Evolutionary conservation across 106 monocot genomes (phyloP), one percentile per base, ranked within the genome.

Genomic region (Iris macrosiphon): DNA sequence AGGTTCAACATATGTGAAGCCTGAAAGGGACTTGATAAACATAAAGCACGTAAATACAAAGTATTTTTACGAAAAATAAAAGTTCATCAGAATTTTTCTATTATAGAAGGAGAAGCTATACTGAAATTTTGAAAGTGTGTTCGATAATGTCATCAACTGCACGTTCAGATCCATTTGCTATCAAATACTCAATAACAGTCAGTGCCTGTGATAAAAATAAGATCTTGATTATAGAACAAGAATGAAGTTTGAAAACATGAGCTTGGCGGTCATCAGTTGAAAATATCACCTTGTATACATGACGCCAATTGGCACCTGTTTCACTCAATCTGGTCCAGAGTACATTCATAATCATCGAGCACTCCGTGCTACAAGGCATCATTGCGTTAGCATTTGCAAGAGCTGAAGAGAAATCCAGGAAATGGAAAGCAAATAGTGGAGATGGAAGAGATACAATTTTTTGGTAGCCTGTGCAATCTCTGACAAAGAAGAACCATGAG

Each of bases 151-250:
- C 80, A 75, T 87, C 81, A 78, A 91, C 60, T 53, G 84, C 83
- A 55, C 87, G 87, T 37, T 98, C 83, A 11, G 91, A 83, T 28
- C 98, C 91, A 90, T 91, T 75, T 49, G 85, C 98, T 40, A 98
- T 40, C 40, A 98, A 72, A 62, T 91, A 98, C 45, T 98, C 98
- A 43, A 98, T 87, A 54, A 87, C 78, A 59, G 86, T 31, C 73
- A 98, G 66, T 53, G 98, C 74, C 91, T 98, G 70, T 49, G 21
- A 72, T 18, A 9, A 45, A 63, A 53, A 57, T 63, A 38, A 28
- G 7, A 7, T 58, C 27, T 58, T 16, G 17, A 57, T 10, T 7
- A 31, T 26, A 45, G 7, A 23, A 21, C 7, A 32, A 51, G 17
- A 41, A 9, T 40, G 14, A 10, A 49, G 6, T 48, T n/a, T 21